Evolutionary conservation across 129 eudicot genomes (phyloP).

Genomic region (Tagetes patula): DNA sequence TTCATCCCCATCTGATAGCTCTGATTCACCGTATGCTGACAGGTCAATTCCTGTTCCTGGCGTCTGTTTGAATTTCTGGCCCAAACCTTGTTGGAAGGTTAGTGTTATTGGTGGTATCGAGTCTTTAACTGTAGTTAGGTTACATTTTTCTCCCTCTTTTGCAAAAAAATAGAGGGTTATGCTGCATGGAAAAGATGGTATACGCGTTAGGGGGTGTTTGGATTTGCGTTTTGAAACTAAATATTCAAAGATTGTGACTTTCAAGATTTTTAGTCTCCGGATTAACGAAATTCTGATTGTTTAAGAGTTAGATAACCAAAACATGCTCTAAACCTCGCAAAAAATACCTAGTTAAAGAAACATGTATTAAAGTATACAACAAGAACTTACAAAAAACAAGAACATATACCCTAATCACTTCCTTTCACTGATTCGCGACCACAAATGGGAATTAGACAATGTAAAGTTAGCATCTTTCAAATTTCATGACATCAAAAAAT

Average conservation of each 20-base stretch:
- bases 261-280: background rate
- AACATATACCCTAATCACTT: background rate
- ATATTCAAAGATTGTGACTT: background rate
- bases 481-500: background rate
- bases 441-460: too few relatives aligned
- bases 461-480: too few relatives aligned
- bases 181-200: constrained; percentile 36
- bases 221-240: background rate
- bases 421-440: too few relatives aligned
- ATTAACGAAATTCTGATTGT: background rate
- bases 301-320: background rate
- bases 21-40: constrained; percentile 54
- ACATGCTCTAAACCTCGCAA: too few relatives aligned
- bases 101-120: constrained; percentile 56
- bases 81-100: constrained; percentile 73
- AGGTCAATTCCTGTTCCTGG: constrained; percentile 86
- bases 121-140: constrained; percentile 52
- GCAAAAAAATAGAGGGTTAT: constrained; percentile 85
- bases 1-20: constrained; percentile 46
- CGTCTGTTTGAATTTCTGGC: constrained; percentile 77
- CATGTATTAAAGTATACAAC: background rate
- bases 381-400: background rate
- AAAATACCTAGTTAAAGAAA: background rate
- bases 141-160: constrained; percentile 83
- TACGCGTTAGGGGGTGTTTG: background rate